Base-by-base conservation (phyloP, 2,329 filamentous ascomycete genomes). In the Talaromyces sp. region DNA sequence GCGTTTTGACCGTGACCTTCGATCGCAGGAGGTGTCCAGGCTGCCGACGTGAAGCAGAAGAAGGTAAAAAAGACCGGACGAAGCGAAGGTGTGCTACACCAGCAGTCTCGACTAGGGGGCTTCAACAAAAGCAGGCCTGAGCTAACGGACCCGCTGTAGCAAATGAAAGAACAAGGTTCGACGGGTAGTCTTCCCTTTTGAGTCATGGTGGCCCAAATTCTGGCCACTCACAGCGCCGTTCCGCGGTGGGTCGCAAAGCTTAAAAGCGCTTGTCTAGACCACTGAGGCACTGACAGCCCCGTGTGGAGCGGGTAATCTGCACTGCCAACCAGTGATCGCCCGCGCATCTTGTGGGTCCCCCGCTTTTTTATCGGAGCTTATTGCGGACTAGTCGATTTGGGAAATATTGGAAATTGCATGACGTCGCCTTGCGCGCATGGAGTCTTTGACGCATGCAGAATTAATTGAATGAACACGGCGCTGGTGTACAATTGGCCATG, bases 381-480 rank as follows among this genome's bases (percentile, higher is more conserved):
- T 23, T 23, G 23, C 23, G 23, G 23, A 23, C 23, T 31, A 40
- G 30, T 42, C 57, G 16, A 53, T 52, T 59, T 16, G 44, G 47
- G 34, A 23, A 31, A 23, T 23, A 2, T 10, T 4, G 9, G 30
- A 55, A 42, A 59, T 59, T 56, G 56, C 18, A 62, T 62, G 60
- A 62, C 60, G 60, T 59, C 59, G 54, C 3, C 10, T 14, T 47
- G 44, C 23, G 10, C 44, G 44, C 44, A 27, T 47, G n/a, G 14
- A 18, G 23, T 8, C 31, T 5, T 40, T 18, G 54, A 42, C 31
- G 31, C 53, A 55, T 31, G 53, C 30, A 23, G 31, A 9, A n/a
- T 23, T 30, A 54, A 16, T 54, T 33, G 4, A 9, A 12, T 3
- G 18, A 12, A 12, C 9, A 8, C 8, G 6, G 36, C 16, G 36